Percentiles rank a stretch among this genome's conserved stretches.
Evolutionary conservation across 805 yeast genomes (phyloP).

Genomic region (Millerozyma miso): DNA sequence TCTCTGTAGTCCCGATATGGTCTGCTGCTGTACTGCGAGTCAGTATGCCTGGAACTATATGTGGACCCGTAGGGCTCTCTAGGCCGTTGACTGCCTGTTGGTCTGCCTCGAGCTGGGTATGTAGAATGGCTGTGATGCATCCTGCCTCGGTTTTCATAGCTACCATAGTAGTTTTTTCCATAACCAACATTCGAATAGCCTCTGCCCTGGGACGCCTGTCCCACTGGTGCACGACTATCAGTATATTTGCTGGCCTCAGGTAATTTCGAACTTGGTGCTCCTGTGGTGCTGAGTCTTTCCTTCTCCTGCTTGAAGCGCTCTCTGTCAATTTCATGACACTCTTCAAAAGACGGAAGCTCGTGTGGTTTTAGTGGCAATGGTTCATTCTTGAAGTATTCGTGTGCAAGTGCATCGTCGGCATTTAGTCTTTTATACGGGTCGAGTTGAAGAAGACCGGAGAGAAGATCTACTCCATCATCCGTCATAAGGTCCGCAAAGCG

Average conservation of each 20-base stretch:
- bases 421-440: constrained; percentile 74
- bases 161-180: neutral
- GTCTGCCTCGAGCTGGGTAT: neutral
- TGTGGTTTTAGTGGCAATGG: constrained; percentile 60
- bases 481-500: constrained; percentile 43
- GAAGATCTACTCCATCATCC: constrained; percentile 50
- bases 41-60: neutral
- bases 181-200: neutral
- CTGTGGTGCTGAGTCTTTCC: constrained; percentile 2
- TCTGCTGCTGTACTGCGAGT: neutral
- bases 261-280: neutral
- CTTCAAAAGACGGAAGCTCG: constrained; percentile 67
- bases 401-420: constrained; percentile 72
- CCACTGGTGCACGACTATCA: neutral
- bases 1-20: neutral
- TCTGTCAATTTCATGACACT: constrained; percentile 85
- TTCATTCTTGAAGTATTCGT: constrained; percentile 59
- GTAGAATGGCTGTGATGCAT: neutral
- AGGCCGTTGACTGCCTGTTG: neutral
- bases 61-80: neutral
- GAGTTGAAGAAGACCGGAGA: constrained; percentile 58
- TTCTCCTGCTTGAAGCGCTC: constrained; percentile 50
- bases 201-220: neutral
- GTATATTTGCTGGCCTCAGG: neutral
- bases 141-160: neutral